Conservation (phyloP, 257 asterid species). For the Solanum peruvianum region DNA sequence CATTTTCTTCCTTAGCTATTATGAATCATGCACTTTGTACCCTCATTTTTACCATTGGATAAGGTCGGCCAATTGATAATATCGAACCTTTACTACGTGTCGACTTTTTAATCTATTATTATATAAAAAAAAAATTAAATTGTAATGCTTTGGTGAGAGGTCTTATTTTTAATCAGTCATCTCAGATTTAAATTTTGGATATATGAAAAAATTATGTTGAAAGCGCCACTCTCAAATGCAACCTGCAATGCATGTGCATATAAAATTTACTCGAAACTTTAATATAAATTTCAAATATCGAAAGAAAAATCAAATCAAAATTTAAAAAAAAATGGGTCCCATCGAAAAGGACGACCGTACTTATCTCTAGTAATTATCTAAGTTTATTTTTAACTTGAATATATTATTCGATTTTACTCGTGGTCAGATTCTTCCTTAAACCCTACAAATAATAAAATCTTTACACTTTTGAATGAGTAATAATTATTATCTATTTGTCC, state of each 20-base stretch:
- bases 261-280: fast-evolving
- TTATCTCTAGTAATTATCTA: constrained; percentile 13
- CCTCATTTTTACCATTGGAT: constrained; percentile 4
- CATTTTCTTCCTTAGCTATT: background rate
- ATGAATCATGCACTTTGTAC: constrained; percentile 34
- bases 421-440: background rate
- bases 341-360: constrained; percentile 39
- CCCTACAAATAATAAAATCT: background rate
- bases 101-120: constrained; percentile 20
- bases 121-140: too few relatives aligned
- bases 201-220: fast-evolving
- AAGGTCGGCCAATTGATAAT: constrained; percentile 43
- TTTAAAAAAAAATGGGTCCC: constrained; percentile 15
- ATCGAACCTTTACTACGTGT: constrained; percentile 39
- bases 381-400: background rate
- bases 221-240: fast-evolving
- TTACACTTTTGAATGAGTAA: background rate
- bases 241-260: fast-evolving
- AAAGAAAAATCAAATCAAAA: fast-evolving
- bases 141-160: too few relatives aligned
- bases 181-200: fast-evolving
- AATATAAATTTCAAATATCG: fast-evolving
- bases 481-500: too few relatives aligned
- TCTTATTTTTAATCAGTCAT: too few relatives aligned
- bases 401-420: background rate